These are phyloP conservation scores for Trypanosoma lewisi DNA, from an alignment of 208 protist genomes.

Conservation along the genomic window DNA sequence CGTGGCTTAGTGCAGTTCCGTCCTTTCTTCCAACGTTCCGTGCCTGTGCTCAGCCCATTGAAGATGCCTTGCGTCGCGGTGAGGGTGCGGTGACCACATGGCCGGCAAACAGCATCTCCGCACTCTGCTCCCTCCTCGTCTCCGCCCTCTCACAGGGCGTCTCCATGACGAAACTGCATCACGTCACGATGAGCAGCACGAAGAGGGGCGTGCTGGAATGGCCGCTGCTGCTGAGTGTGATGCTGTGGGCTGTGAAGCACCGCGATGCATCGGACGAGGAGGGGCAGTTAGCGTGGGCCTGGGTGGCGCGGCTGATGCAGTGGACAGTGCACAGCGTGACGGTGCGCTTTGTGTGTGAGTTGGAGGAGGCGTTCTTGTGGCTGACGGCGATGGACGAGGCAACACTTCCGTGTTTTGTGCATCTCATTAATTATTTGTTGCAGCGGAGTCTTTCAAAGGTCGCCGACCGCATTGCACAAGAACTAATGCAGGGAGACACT, in stretches of 20 bases:
- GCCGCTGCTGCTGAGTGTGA: slow-evolving; percentile 77
- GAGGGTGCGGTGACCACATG: slow-evolving; percentile 20
- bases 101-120: slow-evolving; percentile 41
- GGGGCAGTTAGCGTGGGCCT: slow-evolving; percentile 48
- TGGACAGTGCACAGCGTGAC: slow-evolving; percentile 86
- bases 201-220: slow-evolving; percentile 69
- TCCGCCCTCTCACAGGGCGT: slow-evolving; percentile 55
- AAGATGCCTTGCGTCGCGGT: slow-evolving; percentile 37
- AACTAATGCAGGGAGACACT: slow-evolving; percentile 45
- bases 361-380: slow-evolving; percentile 76
- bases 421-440: slow-evolving; percentile 78
- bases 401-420: slow-evolving; percentile 76
- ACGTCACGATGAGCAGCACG: slow-evolving; percentile 73
- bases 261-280: slow-evolving; percentile 23
- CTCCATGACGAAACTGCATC: slow-evolving; percentile 81
- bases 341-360: slow-evolving; percentile 63
- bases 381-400: slow-evolving; percentile 43
- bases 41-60: slow-evolving; percentile 32
- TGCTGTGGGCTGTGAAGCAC: slow-evolving; percentile 73
- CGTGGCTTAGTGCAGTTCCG: slow-evolving; percentile 78
- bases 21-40: slow-evolving; percentile 53
- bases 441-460: slow-evolving; percentile 85
- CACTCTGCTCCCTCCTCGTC: slow-evolving; percentile 73
- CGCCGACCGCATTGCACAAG: slow-evolving; percentile 73
- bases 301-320: slow-evolving; percentile 73